These are phyloP conservation scores for Pythium coloratum DNA, from an alignment of 352 stramenopile genomes.

Conservation along the genomic window DNA sequence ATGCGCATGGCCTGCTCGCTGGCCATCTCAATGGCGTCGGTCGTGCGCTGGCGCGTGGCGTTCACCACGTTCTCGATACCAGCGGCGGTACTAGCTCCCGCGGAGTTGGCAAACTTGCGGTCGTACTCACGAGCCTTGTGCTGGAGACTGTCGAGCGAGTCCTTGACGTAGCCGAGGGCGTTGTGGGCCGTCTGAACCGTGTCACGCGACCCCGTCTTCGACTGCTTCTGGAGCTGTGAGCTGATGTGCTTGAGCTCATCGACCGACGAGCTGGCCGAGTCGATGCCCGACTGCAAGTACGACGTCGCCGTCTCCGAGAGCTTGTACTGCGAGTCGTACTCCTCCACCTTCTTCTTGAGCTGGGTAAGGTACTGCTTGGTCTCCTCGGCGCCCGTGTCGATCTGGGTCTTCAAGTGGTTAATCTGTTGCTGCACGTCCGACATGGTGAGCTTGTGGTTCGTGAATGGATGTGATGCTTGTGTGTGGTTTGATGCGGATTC, in stretches of 20 bases:
- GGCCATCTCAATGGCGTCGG: constrained; percentile 56
- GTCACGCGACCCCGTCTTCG: constrained; percentile 41
- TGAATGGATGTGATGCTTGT: constrained; percentile 2
- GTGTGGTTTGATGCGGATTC: constrained; percentile 18
- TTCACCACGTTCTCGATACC: constrained; percentile 47
- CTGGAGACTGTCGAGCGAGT: constrained; percentile 49
- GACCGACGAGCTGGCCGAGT: constrained; percentile 32
- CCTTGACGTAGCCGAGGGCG: constrained; percentile 38
- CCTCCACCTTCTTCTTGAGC: constrained; percentile 57
- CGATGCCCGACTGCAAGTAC: constrained; percentile 47
- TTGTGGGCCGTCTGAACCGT: constrained; percentile 47
- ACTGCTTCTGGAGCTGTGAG: constrained; percentile 36
- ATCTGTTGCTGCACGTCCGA: constrained; percentile 43
- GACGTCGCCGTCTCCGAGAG: constrained; percentile 42
- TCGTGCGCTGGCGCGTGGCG: constrained; percentile 49
- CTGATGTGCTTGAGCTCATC: constrained; percentile 40
- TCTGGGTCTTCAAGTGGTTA: constrained; percentile 47
- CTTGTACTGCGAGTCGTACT: constrained; percentile 53
- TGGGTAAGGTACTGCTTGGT: constrained; percentile 57
- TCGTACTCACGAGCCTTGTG: constrained; percentile 53
- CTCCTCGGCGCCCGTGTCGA: constrained; percentile 51
- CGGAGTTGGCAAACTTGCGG: constrained; percentile 46
- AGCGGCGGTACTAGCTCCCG: neutral
- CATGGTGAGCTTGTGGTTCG: constrained; percentile 36
- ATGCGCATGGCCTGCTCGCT: constrained; percentile 52